Conservation (phyloP, 805 yeast genomes). For the Candida nonsorbophila region DNA sequence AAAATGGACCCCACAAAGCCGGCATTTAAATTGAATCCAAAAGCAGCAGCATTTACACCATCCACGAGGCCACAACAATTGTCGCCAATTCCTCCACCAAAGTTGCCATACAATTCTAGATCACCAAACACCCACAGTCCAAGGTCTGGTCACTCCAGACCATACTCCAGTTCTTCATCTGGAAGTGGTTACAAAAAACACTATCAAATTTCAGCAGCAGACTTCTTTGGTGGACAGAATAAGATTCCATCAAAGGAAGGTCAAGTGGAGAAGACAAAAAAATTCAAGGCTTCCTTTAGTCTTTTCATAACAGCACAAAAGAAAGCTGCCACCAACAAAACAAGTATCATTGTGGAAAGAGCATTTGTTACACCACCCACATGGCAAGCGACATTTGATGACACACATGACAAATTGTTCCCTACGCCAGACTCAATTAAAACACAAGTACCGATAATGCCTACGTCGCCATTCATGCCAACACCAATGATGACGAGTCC, state of each 20-base stretch:
- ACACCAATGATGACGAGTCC: constrained; percentile 26
- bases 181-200: constrained; percentile 23
- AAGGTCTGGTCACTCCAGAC: constrained; percentile 22
- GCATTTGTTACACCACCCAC: constrained; percentile 75
- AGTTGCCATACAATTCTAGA: constrained; percentile 7
- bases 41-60: constrained; percentile 64
- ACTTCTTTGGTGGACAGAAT: constrained; percentile 36
- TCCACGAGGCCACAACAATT: constrained; percentile 10
- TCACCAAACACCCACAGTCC: constrained; percentile 30
- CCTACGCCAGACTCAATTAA: constrained; percentile 29
- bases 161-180: constrained; percentile 18
- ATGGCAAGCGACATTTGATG: constrained; percentile 60
- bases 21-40: constrained; percentile 65
- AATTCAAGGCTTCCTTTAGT: constrained; percentile 44
- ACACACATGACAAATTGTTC: constrained; percentile 49
- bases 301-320: constrained; percentile 45
- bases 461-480: constrained; percentile 21
- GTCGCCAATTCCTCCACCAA: constrained; percentile 1
- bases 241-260: constrained; percentile 33
- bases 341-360: constrained; percentile 42
- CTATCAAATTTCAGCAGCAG: constrained; percentile 34
- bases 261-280: constrained; percentile 28
- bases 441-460: constrained; percentile 10
- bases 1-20: constrained; percentile 55
- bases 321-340: constrained; percentile 14